These are phyloP conservation scores for Sicyos edulis DNA, from an alignment of 306 rosid species.

Conservation along the genomic window DNA sequence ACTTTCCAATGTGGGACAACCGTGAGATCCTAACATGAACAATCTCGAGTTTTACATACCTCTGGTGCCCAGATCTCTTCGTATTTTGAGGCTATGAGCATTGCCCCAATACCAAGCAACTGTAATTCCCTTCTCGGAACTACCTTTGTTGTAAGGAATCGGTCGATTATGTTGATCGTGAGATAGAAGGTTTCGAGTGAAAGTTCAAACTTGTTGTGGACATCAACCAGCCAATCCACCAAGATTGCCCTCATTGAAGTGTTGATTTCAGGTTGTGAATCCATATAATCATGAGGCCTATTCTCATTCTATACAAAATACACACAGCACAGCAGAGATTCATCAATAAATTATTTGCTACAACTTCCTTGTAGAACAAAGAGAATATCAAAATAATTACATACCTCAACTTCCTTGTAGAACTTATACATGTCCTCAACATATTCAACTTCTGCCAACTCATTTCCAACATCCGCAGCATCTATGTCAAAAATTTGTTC, in stretches of 20 bases:
- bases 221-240: constrained; percentile 78
- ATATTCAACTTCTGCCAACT: constrained; percentile 81
- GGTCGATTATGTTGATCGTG: constrained; percentile 67
- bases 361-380: too few relatives aligned
- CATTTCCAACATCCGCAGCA: constrained; percentile 51
- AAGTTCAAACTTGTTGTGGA: constrained; percentile 63
- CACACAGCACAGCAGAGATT: not conserved
- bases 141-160: constrained; percentile 52
- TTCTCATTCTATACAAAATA: constrained; percentile 43
- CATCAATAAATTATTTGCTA: too few relatives aligned
- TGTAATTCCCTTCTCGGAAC: constrained; percentile 68
- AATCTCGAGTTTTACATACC: constrained; percentile 26
- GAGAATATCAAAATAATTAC: not conserved
- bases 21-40: too few relatives aligned
- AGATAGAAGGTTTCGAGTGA: constrained; percentile 69
- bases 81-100: constrained; percentile 84
- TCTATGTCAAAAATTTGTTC: constrained; percentile 58
- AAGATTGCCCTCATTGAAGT: constrained; percentile 73
- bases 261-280: constrained; percentile 64
- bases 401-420: constrained; percentile 71
- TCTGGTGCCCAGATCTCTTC: constrained; percentile 97
- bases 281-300: constrained; percentile 61
- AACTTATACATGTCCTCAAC: constrained; percentile 79
- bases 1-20: too few relatives aligned
- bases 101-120: constrained; percentile 72